These are phyloP conservation scores for Penicillium atrosanguineum DNA, from an alignment of 495 filamentous ascomycete genomes.

Conservation along the genomic window DNA sequence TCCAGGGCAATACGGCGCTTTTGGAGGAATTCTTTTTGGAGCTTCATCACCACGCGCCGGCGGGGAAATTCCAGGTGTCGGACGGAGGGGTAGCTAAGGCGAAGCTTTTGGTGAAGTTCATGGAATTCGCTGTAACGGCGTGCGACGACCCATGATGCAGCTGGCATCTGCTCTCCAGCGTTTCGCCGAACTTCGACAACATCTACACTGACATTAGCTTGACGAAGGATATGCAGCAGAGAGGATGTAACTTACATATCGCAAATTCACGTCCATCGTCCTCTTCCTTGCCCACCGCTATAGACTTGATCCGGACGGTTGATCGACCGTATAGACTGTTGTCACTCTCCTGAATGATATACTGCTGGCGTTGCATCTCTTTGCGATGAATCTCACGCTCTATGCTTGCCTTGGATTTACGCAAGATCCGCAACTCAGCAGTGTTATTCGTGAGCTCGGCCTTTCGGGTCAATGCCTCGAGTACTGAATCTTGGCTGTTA, in stretches of 20 bases:
- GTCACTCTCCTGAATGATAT: slow-evolving; percentile 95
- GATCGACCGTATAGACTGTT: slow-evolving; percentile 95
- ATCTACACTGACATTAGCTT: slow-evolving; percentile 41
- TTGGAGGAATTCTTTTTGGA: slow-evolving; percentile 91
- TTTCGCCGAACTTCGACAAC: slow-evolving; percentile 87
- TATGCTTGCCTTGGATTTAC: slow-evolving; percentile 91
- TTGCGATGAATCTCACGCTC: slow-evolving; percentile 90
- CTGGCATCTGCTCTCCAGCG: slow-evolving; percentile 85
- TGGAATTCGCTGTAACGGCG: slow-evolving; percentile 95
- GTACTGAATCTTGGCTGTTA: slow-evolving; percentile 80
- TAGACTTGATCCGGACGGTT: slow-evolving; percentile 81
- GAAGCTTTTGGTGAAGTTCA: slow-evolving; percentile 86
- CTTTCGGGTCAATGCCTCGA: slow-evolving; percentile 88
- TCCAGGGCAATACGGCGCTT: slow-evolving; percentile 83
- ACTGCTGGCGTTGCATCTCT: slow-evolving; percentile 94
- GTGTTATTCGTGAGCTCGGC: slow-evolving; percentile 96
- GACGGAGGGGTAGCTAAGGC: slow-evolving; percentile 79
- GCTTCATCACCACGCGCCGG: slow-evolving; percentile 88
- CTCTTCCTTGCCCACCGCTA: slow-evolving; percentile 86
- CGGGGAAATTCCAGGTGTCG: slow-evolving; percentile 89
- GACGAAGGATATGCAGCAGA: background rate
- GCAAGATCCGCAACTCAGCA: slow-evolving; percentile 85
- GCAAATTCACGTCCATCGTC: slow-evolving; percentile 94
- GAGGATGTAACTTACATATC: slow-evolving; percentile 56
- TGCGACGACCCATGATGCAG: slow-evolving; percentile 76